Base-by-base conservation (phyloP, 768 basidiomycete genomes). In the Termitomyces sp. region DNA sequence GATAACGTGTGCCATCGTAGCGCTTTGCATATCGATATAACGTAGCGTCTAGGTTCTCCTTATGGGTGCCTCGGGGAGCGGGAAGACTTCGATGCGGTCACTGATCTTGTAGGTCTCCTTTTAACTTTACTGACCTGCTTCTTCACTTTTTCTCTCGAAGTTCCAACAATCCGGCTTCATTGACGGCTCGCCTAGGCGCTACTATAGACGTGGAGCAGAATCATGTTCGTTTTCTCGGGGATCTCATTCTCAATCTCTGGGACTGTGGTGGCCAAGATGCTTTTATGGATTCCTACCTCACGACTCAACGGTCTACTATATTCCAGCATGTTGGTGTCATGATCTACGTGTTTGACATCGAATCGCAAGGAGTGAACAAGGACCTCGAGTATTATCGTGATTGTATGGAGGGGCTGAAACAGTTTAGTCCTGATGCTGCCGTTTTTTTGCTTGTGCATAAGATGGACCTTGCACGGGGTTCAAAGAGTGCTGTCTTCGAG, bases 181-280 rank as follows among this genome's bases (percentile, higher is more conserved):
- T 95, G 60, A 98, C 96, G 2, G 81, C 90, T 51, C 84, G 95
- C 18, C 82, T 99, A 33, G 95, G 95, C 30, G 95, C 96, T 18
- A 99, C 97, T 9, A 96, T 98, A 64, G 96, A 98, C 71, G 95
- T 98, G 61, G 96, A 98, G 71, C 93, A 95, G 71, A 96, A 95
- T 66, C 93, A 97, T 70, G 94, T 98, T 63, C 89, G 95, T 46
- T 98, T 99, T 72, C 85, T 99, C 14, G 95, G 95, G 14, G 93
- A 96, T 69, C 87, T 98, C 67, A 90, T 94, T 62, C 85, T 99
- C 72, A 96, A 96, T 70, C 81, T 98, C 5, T 98, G 96, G 96
- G 97, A 99, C 74, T 98, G 97, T 66, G 97, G 96, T 46, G 97
- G 97, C 8, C 97, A 99, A 73, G 94, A 97, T 70, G 85, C 94